A percentile compares a stretch with the other conserved stretches of the same genome.
Conservation (phyloP, 371 early-diverging fungal genomes). For the Nematocida minor region DNA sequence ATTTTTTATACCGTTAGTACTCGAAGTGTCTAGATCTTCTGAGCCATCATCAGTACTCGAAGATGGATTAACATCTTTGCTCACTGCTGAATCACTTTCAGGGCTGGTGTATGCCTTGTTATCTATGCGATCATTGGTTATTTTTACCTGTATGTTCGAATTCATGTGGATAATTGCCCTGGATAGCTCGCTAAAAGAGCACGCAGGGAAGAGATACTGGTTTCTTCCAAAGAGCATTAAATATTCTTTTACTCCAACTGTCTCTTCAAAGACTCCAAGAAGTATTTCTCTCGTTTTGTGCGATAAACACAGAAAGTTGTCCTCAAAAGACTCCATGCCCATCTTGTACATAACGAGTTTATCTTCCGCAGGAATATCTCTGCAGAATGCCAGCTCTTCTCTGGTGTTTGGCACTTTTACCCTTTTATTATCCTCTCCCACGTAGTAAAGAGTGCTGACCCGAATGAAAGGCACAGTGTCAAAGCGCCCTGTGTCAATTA, state of each 20-base stretch:
- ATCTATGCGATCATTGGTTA: background rate
- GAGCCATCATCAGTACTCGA: no score
- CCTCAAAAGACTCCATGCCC: background rate
- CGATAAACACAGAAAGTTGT: background rate
- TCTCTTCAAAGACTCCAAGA: background rate
- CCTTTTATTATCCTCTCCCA: background rate
- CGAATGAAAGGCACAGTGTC: background rate
- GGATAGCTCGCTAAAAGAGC: background rate
- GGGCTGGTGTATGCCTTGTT: background rate
- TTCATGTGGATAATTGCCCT: background rate
- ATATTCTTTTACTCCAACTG: background rate
- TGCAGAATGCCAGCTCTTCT: conserved; percentile 3
- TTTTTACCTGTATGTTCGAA: background rate
- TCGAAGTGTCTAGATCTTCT: no score
- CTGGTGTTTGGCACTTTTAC: background rate
- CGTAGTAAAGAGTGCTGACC: background rate
- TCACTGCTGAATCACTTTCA: no score
- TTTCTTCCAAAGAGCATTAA: background rate
- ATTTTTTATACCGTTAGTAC: no score
- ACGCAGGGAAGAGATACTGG: conserved; percentile 2
- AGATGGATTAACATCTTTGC: no score
- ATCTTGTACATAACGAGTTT: background rate
- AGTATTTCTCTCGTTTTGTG: background rate
- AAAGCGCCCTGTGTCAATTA: background rate
- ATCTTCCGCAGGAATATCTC: background rate